Base-by-base conservation (phyloP, 176 grass and related monocot genomes). In the Elaeis guineensis region DNA sequence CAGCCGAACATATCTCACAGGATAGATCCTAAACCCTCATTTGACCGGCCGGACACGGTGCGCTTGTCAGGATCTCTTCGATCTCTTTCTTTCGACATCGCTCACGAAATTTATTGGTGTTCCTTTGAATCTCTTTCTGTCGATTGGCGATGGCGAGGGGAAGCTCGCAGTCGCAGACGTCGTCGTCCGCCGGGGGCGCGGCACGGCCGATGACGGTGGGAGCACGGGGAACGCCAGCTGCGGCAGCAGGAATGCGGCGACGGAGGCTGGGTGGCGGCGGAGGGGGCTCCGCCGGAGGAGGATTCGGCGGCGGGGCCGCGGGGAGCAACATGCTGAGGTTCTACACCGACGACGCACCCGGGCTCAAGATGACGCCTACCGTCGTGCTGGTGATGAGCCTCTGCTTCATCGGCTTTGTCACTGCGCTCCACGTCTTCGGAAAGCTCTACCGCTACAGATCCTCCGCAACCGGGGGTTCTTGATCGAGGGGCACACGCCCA, bases 281-380 rank as follows among this genome's bases (percentile, higher is more conserved):
- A 12, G 35, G 35, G 35, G 9, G 35, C 35, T 44, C 35, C 26
- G 59, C 68, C 19, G 77, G 55, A 17, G 80, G 75, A 1, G 77
- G 55, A 26, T 80, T 78, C 79, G 80, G 64, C 6, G 76, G 73
- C 35, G 63, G 35, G 12, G 66, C 49, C 23, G 79, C 69, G 1
- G 79, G 76, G 11, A 91, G 69, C 83, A 91, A 86, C 83, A 91
- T 91, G 88, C 83, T 91, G 17, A 76, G 83, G 49, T 91, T 91
- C 83, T 91, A 91, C 79, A 91, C 88, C 65, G 88, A 91, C 59
- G 88, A 91, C 71, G 83, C 69, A 8, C 87, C 88, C 16, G 76
- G 76, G 3, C 72, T 91, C 19, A 80, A 84, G 56, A 84, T 91
- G 72, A 77, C 79, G 0, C 88, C 88, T 0, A 86, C 88, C 57